Conservation (phyloP, 2,329 filamentous ascomycete species). For the Ophiostoma perfectum region DNA sequence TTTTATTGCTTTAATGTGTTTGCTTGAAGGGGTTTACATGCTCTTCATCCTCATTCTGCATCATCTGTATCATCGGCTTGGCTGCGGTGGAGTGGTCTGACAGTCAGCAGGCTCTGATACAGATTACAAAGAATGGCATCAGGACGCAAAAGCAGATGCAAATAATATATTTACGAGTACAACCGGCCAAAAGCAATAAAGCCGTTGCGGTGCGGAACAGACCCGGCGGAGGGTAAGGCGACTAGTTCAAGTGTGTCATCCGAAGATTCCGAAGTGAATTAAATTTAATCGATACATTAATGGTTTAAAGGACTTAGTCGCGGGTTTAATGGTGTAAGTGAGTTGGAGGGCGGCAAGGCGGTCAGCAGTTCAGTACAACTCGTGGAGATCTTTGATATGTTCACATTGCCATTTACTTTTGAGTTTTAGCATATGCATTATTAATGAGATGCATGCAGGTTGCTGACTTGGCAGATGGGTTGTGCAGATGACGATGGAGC, state of each 20-base stretch:
- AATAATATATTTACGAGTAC: not conserved
- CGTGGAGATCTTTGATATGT: too few relatives aligned
- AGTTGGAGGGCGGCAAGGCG: not conserved
- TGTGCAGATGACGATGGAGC: not conserved
- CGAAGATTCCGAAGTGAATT: not conserved
- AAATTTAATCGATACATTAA: not conserved
- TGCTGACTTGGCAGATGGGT: not conserved
- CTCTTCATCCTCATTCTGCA: too few relatives aligned
- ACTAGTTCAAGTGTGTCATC: not conserved
- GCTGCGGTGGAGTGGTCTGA: not conserved
- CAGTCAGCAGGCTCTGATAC: not conserved
- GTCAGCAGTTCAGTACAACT: too few relatives aligned
- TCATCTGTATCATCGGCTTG: too few relatives aligned
- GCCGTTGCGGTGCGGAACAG: not conserved
- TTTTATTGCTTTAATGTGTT: not conserved
- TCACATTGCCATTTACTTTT: too few relatives aligned
- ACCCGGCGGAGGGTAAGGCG: not conserved
- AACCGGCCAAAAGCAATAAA: not conserved
- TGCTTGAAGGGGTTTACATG: not conserved
- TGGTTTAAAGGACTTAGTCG: not conserved
- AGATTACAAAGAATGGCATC: slow-evolving; percentile 1
- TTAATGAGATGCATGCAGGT: too few relatives aligned
- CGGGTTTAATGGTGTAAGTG: slow-evolving; percentile 6
- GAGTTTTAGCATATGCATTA: too few relatives aligned
- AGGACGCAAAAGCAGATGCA: not conserved